Base-by-base conservation (phyloP, 768 basidiomycete species). In the Tylopilus cervinicoccineus region DNA sequence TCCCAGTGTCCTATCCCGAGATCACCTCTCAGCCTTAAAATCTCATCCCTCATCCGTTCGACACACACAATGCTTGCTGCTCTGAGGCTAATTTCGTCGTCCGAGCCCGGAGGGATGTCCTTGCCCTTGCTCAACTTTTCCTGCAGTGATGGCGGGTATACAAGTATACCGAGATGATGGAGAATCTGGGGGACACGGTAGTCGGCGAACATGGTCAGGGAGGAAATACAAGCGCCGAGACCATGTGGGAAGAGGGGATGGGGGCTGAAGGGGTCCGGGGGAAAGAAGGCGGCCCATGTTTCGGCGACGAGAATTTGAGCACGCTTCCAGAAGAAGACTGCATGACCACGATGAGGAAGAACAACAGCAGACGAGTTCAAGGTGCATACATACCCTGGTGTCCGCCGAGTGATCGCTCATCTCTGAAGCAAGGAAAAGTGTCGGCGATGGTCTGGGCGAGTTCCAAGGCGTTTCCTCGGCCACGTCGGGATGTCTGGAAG, bases 181-280 rank as follows among this genome's bases (percentile, higher is more conserved):
- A 95, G 70, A 48, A 94, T 88, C 62, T 94, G 93, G 2, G 92
- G 92, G 6, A 95, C 88, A 34, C 90, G 81, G 61, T 93, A 93
- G 71, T 94, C 92, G 5, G 93, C 89, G 65, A 95, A 95, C 93
- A 93, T 94, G 19, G 92, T 93, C 11, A 94, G 76, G 41, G 82
- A 70, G 42, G 78, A 74, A 52, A 93, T 88, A 31, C 74, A 72
- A 17, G 83, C 71, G 5, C 83, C 84, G 10, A 62, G 62, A 7
- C 57, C 44, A 14, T 75, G 71, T 4, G 86, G 84, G 68, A 93
- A 89, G 36, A 93, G 69, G 4, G 90, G 91, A 63, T 93, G 91
- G 0, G 71, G 57, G 7, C 63, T 48, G 7, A 68, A 11, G 69
- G 53, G 50, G 3, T 72, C 65, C 4, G 69, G 60, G 1, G 89